Percentiles rank a stretch among this genome's conserved stretches.
Evolutionary conservation across 1,139 yeast genomes (phyloP).

Genomic region (Blastobotrys elegans): DNA sequence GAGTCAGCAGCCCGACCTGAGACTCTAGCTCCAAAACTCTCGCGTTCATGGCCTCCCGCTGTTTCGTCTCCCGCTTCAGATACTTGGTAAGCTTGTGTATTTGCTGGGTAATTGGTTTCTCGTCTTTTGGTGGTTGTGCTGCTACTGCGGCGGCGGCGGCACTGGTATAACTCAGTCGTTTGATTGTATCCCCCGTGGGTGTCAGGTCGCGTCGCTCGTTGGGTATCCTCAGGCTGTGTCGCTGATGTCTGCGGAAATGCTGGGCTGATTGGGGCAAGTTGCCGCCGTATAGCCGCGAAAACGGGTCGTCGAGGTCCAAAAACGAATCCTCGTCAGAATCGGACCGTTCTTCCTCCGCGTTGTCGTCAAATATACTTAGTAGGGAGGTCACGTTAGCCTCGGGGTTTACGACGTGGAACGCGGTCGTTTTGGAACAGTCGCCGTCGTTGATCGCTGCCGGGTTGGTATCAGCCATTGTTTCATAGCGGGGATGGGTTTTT

Average conservation of each 20-base stretch:
- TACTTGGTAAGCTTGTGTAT: not conserved
- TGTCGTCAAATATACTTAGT: conserved; percentile 6
- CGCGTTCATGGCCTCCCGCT: conserved; percentile 3
- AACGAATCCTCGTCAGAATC: not conserved
- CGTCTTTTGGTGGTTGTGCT: not conserved
- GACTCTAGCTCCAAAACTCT: conserved; percentile 6
- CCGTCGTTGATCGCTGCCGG: not conserved
- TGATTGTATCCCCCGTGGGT: not conserved
- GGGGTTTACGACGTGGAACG: conserved; percentile 6
- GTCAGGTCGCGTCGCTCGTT: not conserved
- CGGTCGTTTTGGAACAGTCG: not conserved
- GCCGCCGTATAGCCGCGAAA: conserved; percentile 3
- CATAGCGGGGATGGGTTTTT: too few relatives aligned
- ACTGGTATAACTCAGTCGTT: not conserved
- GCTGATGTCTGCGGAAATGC: not conserved
- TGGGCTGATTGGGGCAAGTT: conserved; percentile 9
- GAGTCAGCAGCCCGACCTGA: conserved; percentile 8
- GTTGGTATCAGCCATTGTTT: not conserved
- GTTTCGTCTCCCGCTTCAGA: not conserved
- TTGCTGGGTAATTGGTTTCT: not conserved
- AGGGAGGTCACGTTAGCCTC: not conserved
- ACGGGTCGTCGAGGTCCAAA: conserved; percentile 6
- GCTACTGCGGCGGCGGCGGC: not conserved
- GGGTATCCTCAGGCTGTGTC: conserved; percentile 10
- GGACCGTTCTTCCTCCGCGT: not conserved